Conservation (phyloP, 1,284 basidiomycete genomes). For the Microbotryum lychnidis-dioicae region DNA sequence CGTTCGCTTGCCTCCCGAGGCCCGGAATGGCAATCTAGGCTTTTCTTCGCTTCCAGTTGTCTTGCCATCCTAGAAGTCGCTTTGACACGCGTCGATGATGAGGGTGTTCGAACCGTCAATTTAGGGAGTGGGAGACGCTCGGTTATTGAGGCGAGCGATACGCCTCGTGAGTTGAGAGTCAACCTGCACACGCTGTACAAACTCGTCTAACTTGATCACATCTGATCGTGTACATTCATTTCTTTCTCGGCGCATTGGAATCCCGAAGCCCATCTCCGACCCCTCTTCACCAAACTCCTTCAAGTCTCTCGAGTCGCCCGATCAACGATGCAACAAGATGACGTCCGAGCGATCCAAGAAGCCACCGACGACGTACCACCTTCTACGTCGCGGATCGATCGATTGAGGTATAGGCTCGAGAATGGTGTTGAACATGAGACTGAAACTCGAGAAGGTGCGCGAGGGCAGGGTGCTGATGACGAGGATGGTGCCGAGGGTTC, state of each 20-base stretch:
- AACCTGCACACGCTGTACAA: too few species aligned
- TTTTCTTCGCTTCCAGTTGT: conserved; percentile 65
- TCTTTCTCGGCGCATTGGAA: too few species aligned
- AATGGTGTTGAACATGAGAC: conserved; percentile 32
- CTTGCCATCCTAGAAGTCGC: conserved; percentile 63
- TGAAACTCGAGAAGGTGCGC: conserved; percentile 30
- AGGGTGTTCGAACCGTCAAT: conserved; percentile 54
- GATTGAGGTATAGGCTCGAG: conserved; percentile 54
- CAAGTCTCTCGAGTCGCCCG: conserved; percentile 49
- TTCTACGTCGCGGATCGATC: conserved; percentile 53
- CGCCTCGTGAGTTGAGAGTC: conserved; percentile 5
- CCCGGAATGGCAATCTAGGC: conserved; percentile 47
- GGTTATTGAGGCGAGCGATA: conserved; percentile 44
- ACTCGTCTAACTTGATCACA: too few species aligned
- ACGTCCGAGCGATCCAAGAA: conserved; percentile 48
- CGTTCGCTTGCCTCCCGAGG: conserved; percentile 52
- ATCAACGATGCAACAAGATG: conserved; percentile 54
- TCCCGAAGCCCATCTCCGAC: conserved; percentile 49
- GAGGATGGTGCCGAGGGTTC: conserved; percentile 42
- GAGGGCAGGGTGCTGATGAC: conserved; percentile 29
- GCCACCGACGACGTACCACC: conserved; percentile 43
- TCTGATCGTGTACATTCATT: too few species aligned
- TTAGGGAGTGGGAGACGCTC: conserved; percentile 49
- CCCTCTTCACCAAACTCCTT: conserved; percentile 60
- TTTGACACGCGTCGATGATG: conserved; percentile 45